Percentiles rank a stretch among this genome's conserved stretches.
Evolutionary conservation across 768 basidiomycete genomes (phyloP).

Genomic region (Russula emetica): DNA sequence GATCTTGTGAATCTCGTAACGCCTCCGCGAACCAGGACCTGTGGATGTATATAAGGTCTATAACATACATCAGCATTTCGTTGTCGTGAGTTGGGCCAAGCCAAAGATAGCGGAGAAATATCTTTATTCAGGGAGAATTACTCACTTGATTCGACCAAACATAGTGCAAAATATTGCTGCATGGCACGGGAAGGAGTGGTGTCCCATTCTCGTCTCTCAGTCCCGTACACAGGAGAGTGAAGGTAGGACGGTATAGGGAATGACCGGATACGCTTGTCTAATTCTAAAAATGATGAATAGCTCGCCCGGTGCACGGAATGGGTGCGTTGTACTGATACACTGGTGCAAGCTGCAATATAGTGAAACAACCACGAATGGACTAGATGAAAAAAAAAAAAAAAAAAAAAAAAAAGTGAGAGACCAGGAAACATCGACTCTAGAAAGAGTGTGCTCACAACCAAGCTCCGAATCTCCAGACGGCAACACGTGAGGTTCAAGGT

Average conservation of each 20-base stretch:
- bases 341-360: constrained; percentile 45
- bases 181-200: constrained; percentile 38
- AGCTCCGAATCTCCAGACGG: constrained; percentile 38
- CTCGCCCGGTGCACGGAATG: constrained; percentile 39
- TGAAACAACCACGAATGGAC: constrained; percentile 42
- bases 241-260: constrained; percentile 47
- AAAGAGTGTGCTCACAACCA: constrained; percentile 39
- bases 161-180: constrained; percentile 44
- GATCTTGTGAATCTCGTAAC: constrained; percentile 40
- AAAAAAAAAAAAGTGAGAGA: neutral
- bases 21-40: constrained; percentile 49
- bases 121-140: neutral
- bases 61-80: too few relatives aligned
- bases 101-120: neutral
- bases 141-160: constrained; percentile 46
- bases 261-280: constrained; percentile 50
- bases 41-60: constrained; percentile 36
- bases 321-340: constrained; percentile 41
- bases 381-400: neutral
- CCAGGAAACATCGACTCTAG: neutral
- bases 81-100: neutral
- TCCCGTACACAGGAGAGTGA: constrained; percentile 38
- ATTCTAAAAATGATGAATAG: constrained; percentile 45
- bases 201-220: constrained; percentile 39
- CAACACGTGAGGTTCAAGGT: constrained; percentile 36